phyloP scores from a whole-genome alignment of 1,284 basidiomycete genomes.

The Anthracocystis setariae region DNA sequence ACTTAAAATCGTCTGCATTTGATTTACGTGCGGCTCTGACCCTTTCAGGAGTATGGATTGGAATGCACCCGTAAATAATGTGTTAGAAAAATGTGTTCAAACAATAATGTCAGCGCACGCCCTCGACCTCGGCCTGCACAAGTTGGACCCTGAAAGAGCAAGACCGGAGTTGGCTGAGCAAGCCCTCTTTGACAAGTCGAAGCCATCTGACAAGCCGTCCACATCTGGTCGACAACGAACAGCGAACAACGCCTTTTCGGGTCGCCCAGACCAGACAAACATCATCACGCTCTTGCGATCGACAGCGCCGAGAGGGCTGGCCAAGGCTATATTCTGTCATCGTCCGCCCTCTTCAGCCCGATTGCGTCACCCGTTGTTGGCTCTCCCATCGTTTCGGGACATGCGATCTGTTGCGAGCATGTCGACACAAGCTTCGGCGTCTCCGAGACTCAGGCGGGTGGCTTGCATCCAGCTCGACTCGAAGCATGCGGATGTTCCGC shows the following conservation, averaged over 20 bases:
- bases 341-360: conserved; percentile 3
- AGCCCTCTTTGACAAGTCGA: no score
- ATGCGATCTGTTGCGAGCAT: background rate
- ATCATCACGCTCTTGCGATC: conserved; percentile 4
- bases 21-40: background rate
- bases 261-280: background rate
- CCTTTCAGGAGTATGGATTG: conserved; percentile 4
- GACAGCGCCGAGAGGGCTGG: conserved; percentile 10
- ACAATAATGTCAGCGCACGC: no score
- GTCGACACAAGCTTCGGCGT: background rate
- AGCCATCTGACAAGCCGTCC: no score
- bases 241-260: no score
- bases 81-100: no score
- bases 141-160: no score
- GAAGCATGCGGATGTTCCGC: conserved; percentile 31
- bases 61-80: conserved; percentile 14
- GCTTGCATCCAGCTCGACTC: conserved; percentile 54
- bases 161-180: no score
- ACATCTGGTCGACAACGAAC: no score
- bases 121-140: no score
- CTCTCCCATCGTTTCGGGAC: background rate
- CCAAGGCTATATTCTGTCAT: background rate
- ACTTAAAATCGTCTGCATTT: no score
- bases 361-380: background rate
- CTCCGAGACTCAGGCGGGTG: conserved; percentile 24